phyloP scores from a whole-genome alignment of 2,329 filamentous ascomycete genomes.

The Sporothrix inflata region DNA sequence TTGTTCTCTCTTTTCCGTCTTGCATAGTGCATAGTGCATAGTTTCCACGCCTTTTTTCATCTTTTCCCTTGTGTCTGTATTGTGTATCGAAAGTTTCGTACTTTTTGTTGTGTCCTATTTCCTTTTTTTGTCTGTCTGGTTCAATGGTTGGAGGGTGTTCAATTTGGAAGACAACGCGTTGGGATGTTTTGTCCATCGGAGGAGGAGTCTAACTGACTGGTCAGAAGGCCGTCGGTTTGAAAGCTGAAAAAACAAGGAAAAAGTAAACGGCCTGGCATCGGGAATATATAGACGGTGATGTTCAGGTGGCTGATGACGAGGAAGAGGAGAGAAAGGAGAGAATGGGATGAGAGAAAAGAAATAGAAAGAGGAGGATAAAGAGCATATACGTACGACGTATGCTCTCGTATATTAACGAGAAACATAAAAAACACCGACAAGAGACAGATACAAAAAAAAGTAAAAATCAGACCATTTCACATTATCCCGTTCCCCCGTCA shows the following conservation, averaged over 20 bases:
- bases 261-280: slow-evolving; percentile 1
- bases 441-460: slow-evolving; percentile 27
- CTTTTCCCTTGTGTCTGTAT: slow-evolving; percentile 4
- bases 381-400: neutral
- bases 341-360: neutral
- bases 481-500: neutral
- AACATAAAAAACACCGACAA: slow-evolving; percentile 21
- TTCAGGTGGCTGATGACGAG: neutral
- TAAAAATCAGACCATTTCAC: slow-evolving; percentile 26
- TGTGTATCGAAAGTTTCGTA: slow-evolving; percentile 15
- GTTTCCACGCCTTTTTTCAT: neutral
- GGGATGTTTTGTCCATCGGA: too few species aligned
- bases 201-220: too few species aligned
- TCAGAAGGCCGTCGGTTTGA: neutral
- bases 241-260: neutral
- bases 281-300: neutral
- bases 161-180: neutral
- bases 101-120: slow-evolving; percentile 8
- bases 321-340: neutral
- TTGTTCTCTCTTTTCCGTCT: neutral
- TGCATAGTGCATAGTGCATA: slow-evolving; percentile 20
- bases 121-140: neutral
- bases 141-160: neutral
- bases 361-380: neutral
- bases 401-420: neutral